phyloP scores from a whole-genome alignment of 148 eudicot species.

The Diospyros lotus region DNA sequence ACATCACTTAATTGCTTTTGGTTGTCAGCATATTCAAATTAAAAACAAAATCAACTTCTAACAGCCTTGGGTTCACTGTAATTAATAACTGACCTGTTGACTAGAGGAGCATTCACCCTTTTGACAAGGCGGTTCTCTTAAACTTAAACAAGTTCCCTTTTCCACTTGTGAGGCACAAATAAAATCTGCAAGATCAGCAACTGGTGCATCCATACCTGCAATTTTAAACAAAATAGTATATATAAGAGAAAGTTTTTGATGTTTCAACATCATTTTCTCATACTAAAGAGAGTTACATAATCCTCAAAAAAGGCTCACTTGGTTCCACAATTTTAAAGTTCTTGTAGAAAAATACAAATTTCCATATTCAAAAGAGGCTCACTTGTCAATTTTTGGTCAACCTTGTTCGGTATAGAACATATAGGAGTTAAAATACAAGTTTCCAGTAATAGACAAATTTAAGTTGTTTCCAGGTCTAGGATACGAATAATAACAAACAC shows the following conservation, averaged over 20 bases:
- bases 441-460: too few species aligned
- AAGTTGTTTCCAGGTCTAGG: too few species aligned
- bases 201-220: slow-evolving; percentile 59
- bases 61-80: neutral
- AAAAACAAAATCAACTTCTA: neutral
- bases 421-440: too few species aligned
- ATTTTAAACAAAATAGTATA: neutral
- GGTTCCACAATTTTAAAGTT: too few species aligned
- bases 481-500: too few species aligned
- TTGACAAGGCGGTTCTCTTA: slow-evolving; percentile 19
- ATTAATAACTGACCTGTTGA: neutral
- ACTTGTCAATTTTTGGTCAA: too few species aligned
- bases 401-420: too few species aligned
- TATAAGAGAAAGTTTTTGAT: neutral
- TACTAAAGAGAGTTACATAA: neutral
- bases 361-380: too few species aligned
- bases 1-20: neutral
- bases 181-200: slow-evolving; percentile 56
- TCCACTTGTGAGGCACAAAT: slow-evolving; percentile 70
- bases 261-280: neutral
- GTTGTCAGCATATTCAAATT: neutral
- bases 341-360: too few species aligned
- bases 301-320: neutral
- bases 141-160: slow-evolving; percentile 40
- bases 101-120: neutral